A percentile compares a stretch with the other conserved stretches of the same genome.
These are phyloP conservation scores for Ustilago crameri DNA, from an alignment of 1,284 basidiomycete species.

Conservation along the genomic window DNA sequence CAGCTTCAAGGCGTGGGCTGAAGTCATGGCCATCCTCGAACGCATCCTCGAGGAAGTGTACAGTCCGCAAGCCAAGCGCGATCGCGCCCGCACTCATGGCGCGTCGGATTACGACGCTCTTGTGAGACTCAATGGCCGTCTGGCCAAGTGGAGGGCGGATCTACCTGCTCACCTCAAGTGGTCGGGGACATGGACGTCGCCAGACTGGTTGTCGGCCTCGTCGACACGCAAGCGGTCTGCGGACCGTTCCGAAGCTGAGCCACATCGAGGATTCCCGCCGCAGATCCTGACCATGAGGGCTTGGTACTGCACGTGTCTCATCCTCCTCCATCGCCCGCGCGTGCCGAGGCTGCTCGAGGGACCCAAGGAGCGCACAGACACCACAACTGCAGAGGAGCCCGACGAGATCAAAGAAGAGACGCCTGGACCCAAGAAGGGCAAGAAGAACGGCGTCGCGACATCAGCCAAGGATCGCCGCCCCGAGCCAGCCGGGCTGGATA, in stretches of 20 bases:
- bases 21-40: conserved; percentile 53
- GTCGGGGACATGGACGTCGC: conserved; percentile 39
- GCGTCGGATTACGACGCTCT: conserved; percentile 37
- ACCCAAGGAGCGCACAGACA: conserved; percentile 3
- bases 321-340: conserved; percentile 46
- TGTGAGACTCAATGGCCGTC: conserved; percentile 20
- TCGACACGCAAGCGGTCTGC: conserved; percentile 1
- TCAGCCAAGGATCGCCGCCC: neutral
- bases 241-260: conserved; percentile 21
- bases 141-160: conserved; percentile 31
- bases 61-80: conserved; percentile 45
- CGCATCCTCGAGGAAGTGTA: conserved; percentile 49
- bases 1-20: conserved; percentile 48
- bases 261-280: conserved; percentile 39
- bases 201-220: conserved; percentile 10
- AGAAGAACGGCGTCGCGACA: neutral
- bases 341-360: conserved; percentile 35
- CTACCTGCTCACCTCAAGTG: conserved; percentile 40
- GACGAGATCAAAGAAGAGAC: neutral
- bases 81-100: conserved; percentile 31
- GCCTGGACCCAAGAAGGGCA: neutral
- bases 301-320: conserved; percentile 54
- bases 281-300: conserved; percentile 50
- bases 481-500: conserved; percentile 41
- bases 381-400: conserved; percentile 7